Conservation (phyloP, 2,329 filamentous ascomycete genomes). For the Neonectria hederae region DNA sequence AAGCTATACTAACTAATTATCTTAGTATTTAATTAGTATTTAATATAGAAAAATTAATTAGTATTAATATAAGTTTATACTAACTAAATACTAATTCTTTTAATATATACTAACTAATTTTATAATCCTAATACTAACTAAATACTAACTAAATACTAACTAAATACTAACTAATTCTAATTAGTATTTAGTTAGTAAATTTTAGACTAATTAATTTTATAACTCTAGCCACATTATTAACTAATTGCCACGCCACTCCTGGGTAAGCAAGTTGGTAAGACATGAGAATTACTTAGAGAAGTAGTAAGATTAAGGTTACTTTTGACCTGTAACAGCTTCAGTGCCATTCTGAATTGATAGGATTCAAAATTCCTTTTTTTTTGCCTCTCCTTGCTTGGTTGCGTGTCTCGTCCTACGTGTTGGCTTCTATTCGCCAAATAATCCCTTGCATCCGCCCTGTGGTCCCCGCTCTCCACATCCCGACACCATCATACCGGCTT, state of each 20-base stretch:
- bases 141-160: too few relatives aligned
- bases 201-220: too few relatives aligned
- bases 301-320: background rate
- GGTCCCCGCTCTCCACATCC: constrained; percentile 10
- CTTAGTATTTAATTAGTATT: too few relatives aligned
- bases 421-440: background rate
- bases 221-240: background rate
- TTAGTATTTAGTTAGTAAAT: too few relatives aligned
- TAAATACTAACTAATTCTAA: too few relatives aligned
- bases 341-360: background rate
- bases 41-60: too few relatives aligned
- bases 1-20: too few relatives aligned
- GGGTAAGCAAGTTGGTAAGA: background rate
- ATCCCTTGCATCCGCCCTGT: background rate
- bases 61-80: too few relatives aligned
- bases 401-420: background rate
- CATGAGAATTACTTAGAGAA: background rate
- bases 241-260: background rate
- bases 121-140: too few relatives aligned
- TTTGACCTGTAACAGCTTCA: background rate
- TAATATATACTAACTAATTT: too few relatives aligned
- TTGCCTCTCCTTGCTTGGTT: background rate
- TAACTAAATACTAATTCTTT: too few relatives aligned
- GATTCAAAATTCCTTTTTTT: background rate
- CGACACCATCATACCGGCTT: background rate